phyloP scores from a whole-genome alignment of 2,329 filamentous ascomycete genomes.

The Aspergillus versicolor region DNA sequence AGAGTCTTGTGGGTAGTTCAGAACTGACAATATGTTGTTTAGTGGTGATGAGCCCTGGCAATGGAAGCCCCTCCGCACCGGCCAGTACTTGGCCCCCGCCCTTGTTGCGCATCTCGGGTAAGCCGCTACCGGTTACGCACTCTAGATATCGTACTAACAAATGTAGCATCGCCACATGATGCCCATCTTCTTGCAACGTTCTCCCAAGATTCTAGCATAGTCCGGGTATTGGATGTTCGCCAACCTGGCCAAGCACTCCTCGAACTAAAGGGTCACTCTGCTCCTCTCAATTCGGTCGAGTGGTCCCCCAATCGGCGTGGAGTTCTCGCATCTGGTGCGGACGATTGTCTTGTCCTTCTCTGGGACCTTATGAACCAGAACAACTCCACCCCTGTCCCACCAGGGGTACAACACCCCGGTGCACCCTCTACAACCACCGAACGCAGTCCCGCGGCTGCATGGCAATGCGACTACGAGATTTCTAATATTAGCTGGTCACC shows the following conservation, averaged over 20 bases:
- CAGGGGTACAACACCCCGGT: conserved; percentile 24
- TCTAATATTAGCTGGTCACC: conserved; percentile 51
- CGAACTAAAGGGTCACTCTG: conserved; percentile 84
- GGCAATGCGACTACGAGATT: conserved; percentile 49
- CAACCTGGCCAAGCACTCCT: conserved; percentile 94
- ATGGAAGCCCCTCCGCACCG: conserved; percentile 70
- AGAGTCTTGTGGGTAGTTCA: not conserved
- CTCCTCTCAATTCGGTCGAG: conserved; percentile 86
- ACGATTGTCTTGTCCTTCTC: conserved; percentile 86
- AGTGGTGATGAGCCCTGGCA: conserved; percentile 49
- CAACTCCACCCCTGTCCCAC: conserved; percentile 50
- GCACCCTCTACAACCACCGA: conserved; percentile 36
- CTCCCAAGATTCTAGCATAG: conserved; percentile 85
- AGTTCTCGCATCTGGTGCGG: conserved; percentile 84
- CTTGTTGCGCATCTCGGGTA: conserved; percentile 45
- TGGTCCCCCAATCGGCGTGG: conserved; percentile 89
- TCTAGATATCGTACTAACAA: conserved; percentile 11
- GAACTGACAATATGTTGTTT: not conserved
- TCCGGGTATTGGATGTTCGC: conserved; percentile 92
- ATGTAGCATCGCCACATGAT: conserved; percentile 82
- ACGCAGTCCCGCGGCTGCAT: conserved; percentile 45
- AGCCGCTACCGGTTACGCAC: not conserved
- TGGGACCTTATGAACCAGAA: conserved; percentile 84
- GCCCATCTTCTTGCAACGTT: conserved; percentile 96
- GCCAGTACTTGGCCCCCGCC: conserved; percentile 64